Percentiles rank a stretch among this genome's conserved stretches.
phyloP scores from a whole-genome alignment of 2,329 filamentous ascomycete genomes.

The Teratosphaeria viscida region DNA sequence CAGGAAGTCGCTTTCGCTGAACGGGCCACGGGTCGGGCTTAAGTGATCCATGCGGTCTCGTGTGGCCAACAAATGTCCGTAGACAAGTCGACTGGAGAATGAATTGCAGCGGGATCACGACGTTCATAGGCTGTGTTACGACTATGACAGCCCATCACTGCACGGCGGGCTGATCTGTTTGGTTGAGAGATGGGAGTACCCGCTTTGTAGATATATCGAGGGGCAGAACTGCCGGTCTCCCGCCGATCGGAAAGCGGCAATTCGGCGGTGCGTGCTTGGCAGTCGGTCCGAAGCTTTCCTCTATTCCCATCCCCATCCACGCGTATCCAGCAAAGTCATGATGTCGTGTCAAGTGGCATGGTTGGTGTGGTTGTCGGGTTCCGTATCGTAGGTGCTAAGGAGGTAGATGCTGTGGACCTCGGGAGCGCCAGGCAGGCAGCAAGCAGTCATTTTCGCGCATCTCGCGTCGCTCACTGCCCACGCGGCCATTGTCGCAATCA shows the following conservation, averaged over 20 bases:
- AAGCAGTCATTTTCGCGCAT: neutral
- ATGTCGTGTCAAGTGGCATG: neutral
- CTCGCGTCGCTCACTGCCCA: neutral
- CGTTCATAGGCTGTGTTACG: neutral
- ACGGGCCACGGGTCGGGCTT: neutral
- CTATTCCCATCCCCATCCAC: neutral
- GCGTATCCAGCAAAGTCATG: neutral
- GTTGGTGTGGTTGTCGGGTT: neutral
- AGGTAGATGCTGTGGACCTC: neutral
- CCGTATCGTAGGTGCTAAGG: neutral
- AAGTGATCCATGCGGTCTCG: neutral
- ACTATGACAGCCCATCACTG: neutral
- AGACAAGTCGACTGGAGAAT: neutral
- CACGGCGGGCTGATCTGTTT: neutral
- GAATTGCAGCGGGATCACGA: neutral
- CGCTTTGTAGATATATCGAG: neutral
- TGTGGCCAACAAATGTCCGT: neutral
- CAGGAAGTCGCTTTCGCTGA: neutral
- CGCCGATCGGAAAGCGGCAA: neutral
- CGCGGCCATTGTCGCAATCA: neutral
- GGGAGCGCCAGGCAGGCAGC: neutral
- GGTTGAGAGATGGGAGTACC: neutral
- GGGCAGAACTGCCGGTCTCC: neutral
- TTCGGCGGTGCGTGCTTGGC: neutral
- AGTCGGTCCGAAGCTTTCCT: neutral